These are phyloP conservation scores for Silene latifolia DNA, from an alignment of 148 eudicot genomes.

Conservation along the genomic window DNA sequence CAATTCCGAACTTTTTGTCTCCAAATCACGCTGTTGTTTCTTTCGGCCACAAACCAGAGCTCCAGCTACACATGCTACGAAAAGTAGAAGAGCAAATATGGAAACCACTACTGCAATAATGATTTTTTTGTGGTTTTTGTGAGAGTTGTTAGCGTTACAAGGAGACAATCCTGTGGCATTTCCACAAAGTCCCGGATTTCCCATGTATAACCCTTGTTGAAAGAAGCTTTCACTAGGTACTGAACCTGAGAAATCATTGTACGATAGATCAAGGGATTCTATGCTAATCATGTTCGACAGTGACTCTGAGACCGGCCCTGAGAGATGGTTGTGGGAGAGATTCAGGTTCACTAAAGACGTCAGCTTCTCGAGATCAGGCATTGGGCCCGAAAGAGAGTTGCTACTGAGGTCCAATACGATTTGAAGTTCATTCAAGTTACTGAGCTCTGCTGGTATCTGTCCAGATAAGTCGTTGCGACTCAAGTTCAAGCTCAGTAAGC, in stretches of 20 bases:
- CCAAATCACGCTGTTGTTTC: constrained; percentile 23
- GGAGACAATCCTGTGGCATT: constrained; percentile 44
- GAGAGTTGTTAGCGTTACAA: constrained; percentile 39
- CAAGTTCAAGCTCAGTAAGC: constrained; percentile 51
- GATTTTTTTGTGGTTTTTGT: constrained; percentile 22
- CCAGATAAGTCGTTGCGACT: constrained; percentile 63
- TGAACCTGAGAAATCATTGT: constrained; percentile 63
- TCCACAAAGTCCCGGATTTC: constrained; percentile 71
- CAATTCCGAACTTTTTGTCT: constrained; percentile 19
- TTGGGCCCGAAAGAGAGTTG: constrained; percentile 62
- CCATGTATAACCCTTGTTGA: constrained; percentile 38
- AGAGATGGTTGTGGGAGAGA: constrained; percentile 68
- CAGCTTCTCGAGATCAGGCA: constrained; percentile 56
- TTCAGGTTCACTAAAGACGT: constrained; percentile 47
- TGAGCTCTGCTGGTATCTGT: constrained; percentile 55
- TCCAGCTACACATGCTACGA: constrained; percentile 30
- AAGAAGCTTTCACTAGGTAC: constrained; percentile 43
- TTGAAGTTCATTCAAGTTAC: constrained; percentile 50
- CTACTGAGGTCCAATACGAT: constrained; percentile 60
- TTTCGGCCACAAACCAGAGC: constrained; percentile 18
- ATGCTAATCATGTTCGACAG: constrained; percentile 62
- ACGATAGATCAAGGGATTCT: constrained; percentile 53
- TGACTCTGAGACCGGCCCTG: constrained; percentile 57
- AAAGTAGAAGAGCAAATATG: constrained; percentile 32
- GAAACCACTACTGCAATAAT: constrained; percentile 44